Evolutionary conservation across 2,329 filamentous ascomycete genomes (phyloP).

Genomic region (Hymenoscyphus infarciens): DNA sequence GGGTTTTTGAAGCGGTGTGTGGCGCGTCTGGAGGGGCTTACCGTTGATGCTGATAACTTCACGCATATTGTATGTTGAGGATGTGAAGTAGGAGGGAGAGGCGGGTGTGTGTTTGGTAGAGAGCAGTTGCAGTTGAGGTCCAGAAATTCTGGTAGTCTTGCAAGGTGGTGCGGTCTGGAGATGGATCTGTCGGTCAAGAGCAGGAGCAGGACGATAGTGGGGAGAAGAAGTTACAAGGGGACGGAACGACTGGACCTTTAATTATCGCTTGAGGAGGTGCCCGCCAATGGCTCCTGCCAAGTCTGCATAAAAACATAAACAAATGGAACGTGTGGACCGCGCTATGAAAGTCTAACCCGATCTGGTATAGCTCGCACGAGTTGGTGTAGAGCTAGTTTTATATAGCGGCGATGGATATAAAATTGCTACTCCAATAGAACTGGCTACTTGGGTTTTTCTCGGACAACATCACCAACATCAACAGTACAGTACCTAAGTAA

Average conservation of each 20-base stretch:
- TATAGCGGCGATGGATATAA: not conserved
- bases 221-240: conserved; percentile 27
- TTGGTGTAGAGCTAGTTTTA: not conserved
- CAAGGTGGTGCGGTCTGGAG: conserved; percentile 19
- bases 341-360: not conserved
- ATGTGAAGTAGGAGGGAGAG: conserved; percentile 17
- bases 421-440: no score
- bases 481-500: not conserved
- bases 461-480: not conserved
- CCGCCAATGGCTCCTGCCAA: conserved; percentile 1
- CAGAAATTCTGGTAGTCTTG: conserved; percentile 20
- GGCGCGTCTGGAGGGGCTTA: conserved; percentile 48
- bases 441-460: no score
- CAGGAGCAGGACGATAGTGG: conserved; percentile 22
- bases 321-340: conserved; percentile 12
- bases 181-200: conserved; percentile 17
- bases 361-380: not conserved
- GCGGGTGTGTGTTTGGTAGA: conserved; percentile 20
- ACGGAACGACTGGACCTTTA: conserved; percentile 26
- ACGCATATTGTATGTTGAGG: conserved; percentile 71
- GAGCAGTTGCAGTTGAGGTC: conserved; percentile 22
- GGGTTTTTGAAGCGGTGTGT: conserved; percentile 36
- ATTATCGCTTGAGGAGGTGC: conserved; percentile 21
- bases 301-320: conserved; percentile 22
- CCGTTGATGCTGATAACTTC: conserved; percentile 99